A percentile compares a stretch with the other conserved stretches of the same genome.
These are phyloP conservation scores for Acacia confusa DNA, from an alignment of 306 rosid genomes.

Conservation along the genomic window DNA sequence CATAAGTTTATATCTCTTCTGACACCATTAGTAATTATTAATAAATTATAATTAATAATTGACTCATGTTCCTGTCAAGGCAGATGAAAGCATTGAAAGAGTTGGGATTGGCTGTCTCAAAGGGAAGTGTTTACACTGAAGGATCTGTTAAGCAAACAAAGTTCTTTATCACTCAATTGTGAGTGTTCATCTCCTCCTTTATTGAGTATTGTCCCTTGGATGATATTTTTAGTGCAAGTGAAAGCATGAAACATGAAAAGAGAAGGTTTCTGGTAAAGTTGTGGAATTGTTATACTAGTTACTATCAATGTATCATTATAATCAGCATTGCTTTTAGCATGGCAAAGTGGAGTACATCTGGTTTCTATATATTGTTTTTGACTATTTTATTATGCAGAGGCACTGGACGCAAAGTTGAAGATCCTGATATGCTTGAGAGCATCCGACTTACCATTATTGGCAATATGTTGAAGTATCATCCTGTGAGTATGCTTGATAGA, in stretches of 20 bases:
- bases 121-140: conserved; percentile 84
- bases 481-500: conserved; percentile 56
- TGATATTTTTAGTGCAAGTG: neutral
- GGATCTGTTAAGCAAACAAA: conserved; percentile 75
- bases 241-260: conserved; percentile 15
- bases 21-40: neutral
- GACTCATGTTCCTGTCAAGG: conserved; percentile 33
- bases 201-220: conserved; percentile 8
- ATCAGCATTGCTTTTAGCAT: neutral
- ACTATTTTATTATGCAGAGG: conserved; percentile 50
- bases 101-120: conserved; percentile 90
- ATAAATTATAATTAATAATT: conserved; percentile 19
- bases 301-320: neutral
- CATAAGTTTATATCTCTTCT: conserved; percentile 16
- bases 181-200: conserved; percentile 36
- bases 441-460: conserved; percentile 91
- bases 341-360: neutral
- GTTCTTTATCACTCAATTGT: conserved; percentile 72
- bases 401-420: conserved; percentile 96
- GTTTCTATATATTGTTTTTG: conserved; percentile 37
- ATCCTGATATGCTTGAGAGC: conserved; percentile 90
- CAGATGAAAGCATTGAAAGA: conserved; percentile 89
- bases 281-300: conserved; percentile 7
- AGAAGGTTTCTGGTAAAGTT: neutral
- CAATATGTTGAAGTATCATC: conserved; percentile 92